Base-by-base conservation (phyloP, 2,329 filamentous ascomycete genomes). In the Penicillium digitatum region DNA sequence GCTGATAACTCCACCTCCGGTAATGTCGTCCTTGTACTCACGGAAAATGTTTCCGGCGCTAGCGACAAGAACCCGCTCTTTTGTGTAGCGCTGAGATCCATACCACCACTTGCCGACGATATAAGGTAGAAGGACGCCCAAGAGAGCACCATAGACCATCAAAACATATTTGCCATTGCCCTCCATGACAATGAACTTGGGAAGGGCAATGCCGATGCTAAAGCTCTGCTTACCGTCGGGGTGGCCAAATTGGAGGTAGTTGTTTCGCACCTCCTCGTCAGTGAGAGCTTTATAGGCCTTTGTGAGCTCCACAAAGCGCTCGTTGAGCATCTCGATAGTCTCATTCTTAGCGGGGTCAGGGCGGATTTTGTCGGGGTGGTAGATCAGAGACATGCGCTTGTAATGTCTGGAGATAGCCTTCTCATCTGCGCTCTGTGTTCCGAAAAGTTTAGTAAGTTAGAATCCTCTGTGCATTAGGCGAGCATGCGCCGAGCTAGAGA, bases 61-160 rank as follows among this genome's bases (percentile, higher is more conserved):
- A 70, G 94, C 90, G 71, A 96, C 87, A 52, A 96, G 81, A 26
- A 97, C 88, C 64, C 90, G 90, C 74, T 99, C 95, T 77, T 93
- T 95, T 35, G 94, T 97, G 74, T 89, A 85, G 66, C 87, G 85
- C 74, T 96, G 93, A 32, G 90, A 95, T 57, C 95, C 94, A 71
- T 99, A 99, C 94, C 94, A 99, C 94, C 94, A 99, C 56, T 88
- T 91, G 45, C 94, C 94, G 53, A 99, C 93, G 45, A 94, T 80
- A 72, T 95, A 99, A 3, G 94, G 94, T 49, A 99, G 80, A 57
- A 96, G 78, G 58, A 97, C 89, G 52, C 93, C 94, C 48, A 99
- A 85, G 37, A 97, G 82, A 32, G 87, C 75, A 35, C 90, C 92
- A 73, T 99, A 99, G 60, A 96, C 82, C 54, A 96, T 79, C 57